Evolutionary conservation across 139 green algal genomes (phyloP).

Genomic region (Chlorokybus atmophyticus): DNA sequence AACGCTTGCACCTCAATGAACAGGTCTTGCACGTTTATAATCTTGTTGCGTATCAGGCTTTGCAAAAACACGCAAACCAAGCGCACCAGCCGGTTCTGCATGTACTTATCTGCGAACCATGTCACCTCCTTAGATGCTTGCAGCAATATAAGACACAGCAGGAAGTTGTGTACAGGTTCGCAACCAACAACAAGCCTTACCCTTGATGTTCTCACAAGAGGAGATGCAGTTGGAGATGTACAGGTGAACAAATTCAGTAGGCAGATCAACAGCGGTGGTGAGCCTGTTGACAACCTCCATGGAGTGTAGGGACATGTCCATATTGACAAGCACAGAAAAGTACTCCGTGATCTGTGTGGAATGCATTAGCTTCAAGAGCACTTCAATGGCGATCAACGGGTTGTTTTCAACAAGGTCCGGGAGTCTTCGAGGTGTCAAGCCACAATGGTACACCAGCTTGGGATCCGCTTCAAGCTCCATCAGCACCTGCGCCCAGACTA

Average conservation of each 20-base stretch:
- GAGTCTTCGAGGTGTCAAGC: slow-evolving; percentile 13
- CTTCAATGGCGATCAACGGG: slow-evolving; percentile 46
- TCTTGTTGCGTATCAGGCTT: slow-evolving; percentile 61
- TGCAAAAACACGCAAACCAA: slow-evolving; percentile 81
- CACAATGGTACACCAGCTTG: slow-evolving; percentile 28
- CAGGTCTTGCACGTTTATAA: slow-evolving; percentile 43
- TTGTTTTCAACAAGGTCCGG: slow-evolving; percentile 54
- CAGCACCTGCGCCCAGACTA: slow-evolving; percentile 25
- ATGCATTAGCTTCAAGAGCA: slow-evolving; percentile 32
- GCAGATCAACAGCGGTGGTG: slow-evolving; percentile 45
- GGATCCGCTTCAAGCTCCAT: slow-evolving; percentile 32
- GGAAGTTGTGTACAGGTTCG: background rate
- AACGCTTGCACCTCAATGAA: slow-evolving; percentile 71
- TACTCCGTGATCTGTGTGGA: slow-evolving; percentile 32
- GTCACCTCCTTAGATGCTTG: too few relatives aligned
- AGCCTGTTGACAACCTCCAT: slow-evolving; percentile 85
- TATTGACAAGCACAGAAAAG: slow-evolving; percentile 39
- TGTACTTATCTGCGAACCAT: slow-evolving; percentile 51
- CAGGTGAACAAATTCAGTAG: slow-evolving; percentile 62
- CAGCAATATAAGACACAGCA: too few relatives aligned
- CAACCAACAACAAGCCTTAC: background rate
- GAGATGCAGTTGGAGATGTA: slow-evolving; percentile 78
- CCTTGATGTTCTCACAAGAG: slow-evolving; percentile 54
- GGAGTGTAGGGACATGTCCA: slow-evolving; percentile 60
- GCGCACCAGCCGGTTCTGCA: slow-evolving; percentile 71